phyloP scores from a whole-genome alignment of 164 flowering plant species.

The Cinnamomum micranthum region DNA sequence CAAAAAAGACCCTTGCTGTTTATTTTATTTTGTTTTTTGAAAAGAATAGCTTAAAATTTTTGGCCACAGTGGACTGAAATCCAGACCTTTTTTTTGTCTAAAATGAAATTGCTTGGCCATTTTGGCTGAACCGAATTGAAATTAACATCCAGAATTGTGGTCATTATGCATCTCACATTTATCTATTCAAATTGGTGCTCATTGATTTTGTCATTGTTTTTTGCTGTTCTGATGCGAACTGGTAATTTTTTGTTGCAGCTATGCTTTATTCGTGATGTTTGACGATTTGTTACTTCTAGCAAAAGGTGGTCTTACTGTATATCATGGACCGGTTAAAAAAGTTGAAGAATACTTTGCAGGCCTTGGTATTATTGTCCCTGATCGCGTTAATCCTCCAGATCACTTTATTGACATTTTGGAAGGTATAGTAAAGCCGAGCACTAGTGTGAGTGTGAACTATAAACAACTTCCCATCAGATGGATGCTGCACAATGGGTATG shows the following conservation, averaged over 20 bases:
- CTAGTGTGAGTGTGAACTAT: slow-evolving; percentile 34
- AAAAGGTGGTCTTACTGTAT: slow-evolving; percentile 87
- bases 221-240: background rate
- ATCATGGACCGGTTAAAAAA: slow-evolving; percentile 87
- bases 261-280: slow-evolving; percentile 86
- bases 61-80: too few species aligned
- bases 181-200: background rate
- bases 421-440: slow-evolving; percentile 68
- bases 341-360: slow-evolving; percentile 86
- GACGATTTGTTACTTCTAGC: slow-evolving; percentile 95
- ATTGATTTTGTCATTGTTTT: too few species aligned
- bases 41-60: too few species aligned
- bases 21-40: too few species aligned
- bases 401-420: slow-evolving; percentile 90
- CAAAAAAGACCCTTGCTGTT: too few species aligned
- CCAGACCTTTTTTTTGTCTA: too few species aligned
- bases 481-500: slow-evolving; percentile 95
- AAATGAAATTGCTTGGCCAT: too few species aligned
- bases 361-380: slow-evolving; percentile 82
- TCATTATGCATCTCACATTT: background rate
- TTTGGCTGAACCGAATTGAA: too few species aligned
- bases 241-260: slow-evolving; percentile 47
- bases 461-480: slow-evolving; percentile 87
- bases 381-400: slow-evolving; percentile 93
- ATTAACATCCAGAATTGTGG: background rate